phyloP scores from a whole-genome alignment of 352 stramenopile species.

The Achlya hypogyna region DNA sequence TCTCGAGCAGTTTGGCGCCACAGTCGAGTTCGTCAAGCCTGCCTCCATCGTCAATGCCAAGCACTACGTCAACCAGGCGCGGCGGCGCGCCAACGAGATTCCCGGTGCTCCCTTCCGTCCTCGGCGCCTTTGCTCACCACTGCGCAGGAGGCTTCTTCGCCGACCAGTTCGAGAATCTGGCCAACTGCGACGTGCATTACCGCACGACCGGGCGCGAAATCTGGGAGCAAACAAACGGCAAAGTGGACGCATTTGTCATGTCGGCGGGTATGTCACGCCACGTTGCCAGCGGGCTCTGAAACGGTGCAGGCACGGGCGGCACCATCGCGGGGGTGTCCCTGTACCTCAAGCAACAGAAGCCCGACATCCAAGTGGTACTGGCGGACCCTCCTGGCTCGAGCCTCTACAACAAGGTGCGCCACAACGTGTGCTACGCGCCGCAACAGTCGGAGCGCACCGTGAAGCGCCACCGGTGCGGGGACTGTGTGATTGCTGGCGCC shows the following conservation, averaged over 20 bases:
- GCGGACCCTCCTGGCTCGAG: conserved; percentile 94
- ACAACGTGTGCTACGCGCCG: conserved; percentile 93
- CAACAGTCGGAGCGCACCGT: conserved; percentile 92
- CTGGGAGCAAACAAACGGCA: conserved; percentile 84
- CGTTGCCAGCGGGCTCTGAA: neutral
- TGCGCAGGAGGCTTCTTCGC: conserved; percentile 87
- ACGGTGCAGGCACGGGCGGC: conserved; percentile 81
- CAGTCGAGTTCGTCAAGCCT: conserved; percentile 82
- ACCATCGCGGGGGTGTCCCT: conserved; percentile 94
- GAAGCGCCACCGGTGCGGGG: conserved; percentile 70
- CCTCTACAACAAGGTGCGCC: conserved; percentile 93
- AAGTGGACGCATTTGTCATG: conserved; percentile 96
- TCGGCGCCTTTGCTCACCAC: conserved; percentile 17
- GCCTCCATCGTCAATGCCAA: conserved; percentile 96
- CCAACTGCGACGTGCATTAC: conserved; percentile 94
- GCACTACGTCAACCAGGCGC: conserved; percentile 97
- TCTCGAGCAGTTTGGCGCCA: conserved; percentile 73
- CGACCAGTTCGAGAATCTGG: conserved; percentile 97
- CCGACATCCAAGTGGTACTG: conserved; percentile 86
- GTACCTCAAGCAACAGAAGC: conserved; percentile 89
- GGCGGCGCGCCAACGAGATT: conserved; percentile 70
- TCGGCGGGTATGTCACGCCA: conserved; percentile 70
- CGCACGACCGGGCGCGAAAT: conserved; percentile 94
- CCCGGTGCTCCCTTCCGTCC: conserved; percentile 34
- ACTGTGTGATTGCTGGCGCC: neutral